Evolutionary conservation across 441 rosid species (phyloP).

Genomic region (Gossypium schwendimanii): DNA sequence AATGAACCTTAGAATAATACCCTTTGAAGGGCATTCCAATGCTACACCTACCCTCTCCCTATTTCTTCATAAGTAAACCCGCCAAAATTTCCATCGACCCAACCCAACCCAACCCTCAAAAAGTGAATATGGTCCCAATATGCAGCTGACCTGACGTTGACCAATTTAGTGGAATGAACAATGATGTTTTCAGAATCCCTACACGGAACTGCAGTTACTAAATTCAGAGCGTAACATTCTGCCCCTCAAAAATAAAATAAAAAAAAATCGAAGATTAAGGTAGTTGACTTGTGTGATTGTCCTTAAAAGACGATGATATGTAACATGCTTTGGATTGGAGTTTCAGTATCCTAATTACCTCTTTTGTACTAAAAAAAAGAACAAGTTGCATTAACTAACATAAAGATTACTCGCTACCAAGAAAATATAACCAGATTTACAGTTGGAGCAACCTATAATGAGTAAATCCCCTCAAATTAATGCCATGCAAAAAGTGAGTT

Average conservation of each 20-base stretch:
- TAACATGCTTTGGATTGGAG: too few relatives aligned
- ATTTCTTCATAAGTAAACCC: neutral
- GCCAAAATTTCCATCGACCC: neutral
- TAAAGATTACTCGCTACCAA: neutral
- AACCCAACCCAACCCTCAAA: neutral
- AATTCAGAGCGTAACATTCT: too few relatives aligned
- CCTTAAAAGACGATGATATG: too few relatives aligned
- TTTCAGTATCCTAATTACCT: too few relatives aligned
- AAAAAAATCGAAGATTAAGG: too few relatives aligned
- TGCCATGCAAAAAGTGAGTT: neutral
- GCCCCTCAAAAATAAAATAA: too few relatives aligned
- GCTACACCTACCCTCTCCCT: neutral
- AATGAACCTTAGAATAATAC: neutral
- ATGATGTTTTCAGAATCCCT: neutral
- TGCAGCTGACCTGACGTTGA: neutral
- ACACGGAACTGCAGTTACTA: too few relatives aligned
- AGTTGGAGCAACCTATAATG: neutral
- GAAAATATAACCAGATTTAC: neutral
- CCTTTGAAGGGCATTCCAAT: neutral
- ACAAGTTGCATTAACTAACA: neutral
- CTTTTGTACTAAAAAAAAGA: neutral
- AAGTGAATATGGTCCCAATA: neutral
- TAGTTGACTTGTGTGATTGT: too few relatives aligned
- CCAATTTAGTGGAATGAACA: neutral
- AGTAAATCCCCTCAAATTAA: neutral